A percentile compares a stretch with the other conserved stretches of the same genome.
Conservation (phyloP, 768 basidiomycete genomes). For the Kwoniella sp. region DNA sequence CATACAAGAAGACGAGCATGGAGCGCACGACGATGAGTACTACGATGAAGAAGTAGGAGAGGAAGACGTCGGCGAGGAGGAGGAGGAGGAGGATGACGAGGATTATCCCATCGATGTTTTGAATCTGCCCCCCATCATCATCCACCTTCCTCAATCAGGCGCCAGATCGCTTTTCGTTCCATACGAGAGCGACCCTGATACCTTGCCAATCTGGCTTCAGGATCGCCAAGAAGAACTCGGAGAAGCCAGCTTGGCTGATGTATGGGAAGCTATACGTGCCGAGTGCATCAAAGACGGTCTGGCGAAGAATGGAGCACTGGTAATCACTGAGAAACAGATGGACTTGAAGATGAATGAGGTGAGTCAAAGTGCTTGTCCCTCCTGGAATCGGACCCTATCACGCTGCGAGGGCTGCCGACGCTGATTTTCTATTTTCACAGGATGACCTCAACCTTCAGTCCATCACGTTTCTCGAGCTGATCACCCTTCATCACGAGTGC, state of each 20-base stretch:
- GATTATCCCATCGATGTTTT: conserved; percentile 61
- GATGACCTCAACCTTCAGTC: conserved; percentile 37
- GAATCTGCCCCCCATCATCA: conserved; percentile 73
- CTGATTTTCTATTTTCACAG: no score
- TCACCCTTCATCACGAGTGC: conserved; percentile 41
- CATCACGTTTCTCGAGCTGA: conserved; percentile 57
- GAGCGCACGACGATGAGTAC: conserved; percentile 59
- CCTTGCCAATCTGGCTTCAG: conserved; percentile 46
- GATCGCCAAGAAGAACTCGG: conserved; percentile 50
- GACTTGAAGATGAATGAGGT: conserved; percentile 47
- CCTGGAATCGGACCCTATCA: no score
- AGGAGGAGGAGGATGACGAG: conserved; percentile 72
- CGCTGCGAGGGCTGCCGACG: no score
- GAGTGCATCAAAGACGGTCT: conserved; percentile 30
- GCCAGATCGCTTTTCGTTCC: conserved; percentile 30
- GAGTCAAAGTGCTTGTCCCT: no score
- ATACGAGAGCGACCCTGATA: conserved; percentile 21
- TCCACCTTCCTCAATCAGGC: conserved; percentile 58
- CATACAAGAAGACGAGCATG: neutral
- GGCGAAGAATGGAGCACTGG: conserved; percentile 28
- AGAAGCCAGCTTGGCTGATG: conserved; percentile 58
- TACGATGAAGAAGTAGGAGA: conserved; percentile 60
- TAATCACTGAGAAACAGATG: conserved; percentile 42
- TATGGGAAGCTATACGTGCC: conserved; percentile 29
- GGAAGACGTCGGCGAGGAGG: conserved; percentile 75